These are phyloP conservation scores for Lavandula angustifolia DNA, from an alignment of 257 asterid species.

Conservation along the genomic window DNA sequence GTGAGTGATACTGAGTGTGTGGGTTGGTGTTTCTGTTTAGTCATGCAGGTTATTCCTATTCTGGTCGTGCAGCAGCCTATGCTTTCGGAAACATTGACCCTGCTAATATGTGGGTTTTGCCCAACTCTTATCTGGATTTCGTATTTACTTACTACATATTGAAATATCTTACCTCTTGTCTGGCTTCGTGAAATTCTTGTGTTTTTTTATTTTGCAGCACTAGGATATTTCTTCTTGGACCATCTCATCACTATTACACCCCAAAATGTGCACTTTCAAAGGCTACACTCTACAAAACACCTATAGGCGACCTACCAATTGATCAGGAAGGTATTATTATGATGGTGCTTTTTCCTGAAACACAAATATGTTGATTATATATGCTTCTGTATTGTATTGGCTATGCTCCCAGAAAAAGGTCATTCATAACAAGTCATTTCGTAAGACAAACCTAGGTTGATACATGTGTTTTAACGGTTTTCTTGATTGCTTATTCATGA, in stretches of 20 bases:
- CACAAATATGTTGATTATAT: background rate
- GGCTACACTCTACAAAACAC: constrained; percentile 84
- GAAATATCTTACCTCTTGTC: background rate
- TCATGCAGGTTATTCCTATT: constrained; percentile 99
- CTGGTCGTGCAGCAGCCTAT: constrained; percentile 97
- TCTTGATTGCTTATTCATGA: too few relatives aligned
- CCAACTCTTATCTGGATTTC: too few relatives aligned
- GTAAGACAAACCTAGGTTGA: background rate
- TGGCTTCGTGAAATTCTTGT: background rate
- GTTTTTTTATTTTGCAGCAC: constrained; percentile 53
- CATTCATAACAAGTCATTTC: background rate
- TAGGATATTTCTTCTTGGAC: constrained; percentile 95
- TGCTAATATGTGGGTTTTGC: constrained; percentile 68
- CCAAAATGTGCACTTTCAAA: constrained; percentile 87
- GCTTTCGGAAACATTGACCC: constrained; percentile 97
- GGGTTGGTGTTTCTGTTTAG: constrained; percentile 48
- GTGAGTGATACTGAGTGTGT: too few relatives aligned
- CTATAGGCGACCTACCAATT: constrained; percentile 87
- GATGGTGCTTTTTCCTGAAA: background rate
- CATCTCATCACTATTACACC: constrained; percentile 96
- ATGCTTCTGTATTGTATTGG: background rate
- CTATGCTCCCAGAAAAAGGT: background rate
- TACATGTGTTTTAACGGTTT: constrained; percentile 2
- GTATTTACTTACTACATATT: constrained; percentile 16
- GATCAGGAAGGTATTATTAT: constrained; percentile 85